Evolutionary conservation across 1,139 yeast genomes (phyloP).

Genomic region (Eremothecium sinecaudum): DNA sequence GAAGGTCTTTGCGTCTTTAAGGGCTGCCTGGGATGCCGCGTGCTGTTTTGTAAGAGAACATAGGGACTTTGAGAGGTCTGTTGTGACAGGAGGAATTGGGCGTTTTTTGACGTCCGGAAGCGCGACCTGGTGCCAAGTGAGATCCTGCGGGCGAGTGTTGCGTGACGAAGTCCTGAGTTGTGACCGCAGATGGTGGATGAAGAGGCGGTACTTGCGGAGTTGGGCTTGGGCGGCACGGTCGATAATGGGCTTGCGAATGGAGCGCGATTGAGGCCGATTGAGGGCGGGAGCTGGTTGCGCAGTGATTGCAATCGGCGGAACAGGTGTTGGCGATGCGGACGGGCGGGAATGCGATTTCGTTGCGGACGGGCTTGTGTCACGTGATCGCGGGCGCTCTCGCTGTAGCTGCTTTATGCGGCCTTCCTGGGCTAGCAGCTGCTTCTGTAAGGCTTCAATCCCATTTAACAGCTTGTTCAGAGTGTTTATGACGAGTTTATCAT

Average conservation of each 20-base stretch:
- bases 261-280: slow-evolving; percentile 4
- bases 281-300: slow-evolving; percentile 2
- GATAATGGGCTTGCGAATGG: slow-evolving; percentile 4
- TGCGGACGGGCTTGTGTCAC: slow-evolving; percentile 1
- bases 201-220: slow-evolving; percentile 6
- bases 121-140: slow-evolving; percentile 8
- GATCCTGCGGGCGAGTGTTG: slow-evolving; percentile 3
- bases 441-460: slow-evolving; percentile 5
- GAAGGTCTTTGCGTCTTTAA: slow-evolving; percentile 11
- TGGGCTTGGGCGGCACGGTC: slow-evolving; percentile 7
- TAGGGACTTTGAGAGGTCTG: background rate
- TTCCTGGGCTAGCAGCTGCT: slow-evolving; percentile 5
- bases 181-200: slow-evolving; percentile 8
- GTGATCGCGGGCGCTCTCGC: background rate
- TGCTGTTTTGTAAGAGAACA: slow-evolving; percentile 3
- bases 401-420: slow-evolving; percentile 1
- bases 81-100: background rate
- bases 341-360: slow-evolving; percentile 1
- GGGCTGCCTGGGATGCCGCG: slow-evolving; percentile 4
- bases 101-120: background rate
- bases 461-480: slow-evolving; percentile 11
- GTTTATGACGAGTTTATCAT: slow-evolving; percentile 10
- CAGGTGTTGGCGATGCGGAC: slow-evolving; percentile 1
- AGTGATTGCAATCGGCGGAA: background rate
- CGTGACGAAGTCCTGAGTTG: slow-evolving; percentile 5